Percentiles rank a stretch among this genome's conserved stretches.
Evolutionary conservation across 2,329 filamentous ascomycete genomes (phyloP).

Genomic region (Apiospora marii): DNA sequence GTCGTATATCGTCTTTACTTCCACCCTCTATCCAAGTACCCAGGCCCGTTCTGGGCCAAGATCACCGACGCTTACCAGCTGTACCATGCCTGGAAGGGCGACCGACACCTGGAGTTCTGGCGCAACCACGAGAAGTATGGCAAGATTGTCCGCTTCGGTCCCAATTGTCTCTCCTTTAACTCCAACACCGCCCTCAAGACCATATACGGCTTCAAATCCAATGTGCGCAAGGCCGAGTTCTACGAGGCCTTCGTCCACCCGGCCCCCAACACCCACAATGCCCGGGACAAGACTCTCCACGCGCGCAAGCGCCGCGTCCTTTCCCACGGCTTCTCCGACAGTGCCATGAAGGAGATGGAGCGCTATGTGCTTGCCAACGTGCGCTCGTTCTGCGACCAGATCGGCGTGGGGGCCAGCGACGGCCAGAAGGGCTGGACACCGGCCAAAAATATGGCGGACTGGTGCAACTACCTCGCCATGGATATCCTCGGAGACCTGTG

Average conservation of each 20-base stretch:
- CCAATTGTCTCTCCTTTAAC: conserved; percentile 82
- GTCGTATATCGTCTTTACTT: conserved; percentile 35
- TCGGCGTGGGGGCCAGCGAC: conserved; percentile 52
- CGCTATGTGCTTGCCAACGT: conserved; percentile 71
- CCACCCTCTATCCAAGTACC: conserved; percentile 36
- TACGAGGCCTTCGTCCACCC: conserved; percentile 78
- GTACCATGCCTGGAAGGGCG: conserved; percentile 78
- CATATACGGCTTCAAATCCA: conserved; percentile 70
- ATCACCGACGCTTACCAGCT: conserved; percentile 60
- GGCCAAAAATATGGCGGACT: conserved; percentile 68
- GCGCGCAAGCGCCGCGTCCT: conserved; percentile 76
- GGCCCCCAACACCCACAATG: conserved; percentile 76
- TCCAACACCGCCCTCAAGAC: conserved; percentile 71
- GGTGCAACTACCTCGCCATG: conserved; percentile 69
- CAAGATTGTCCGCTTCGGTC: conserved; percentile 77
- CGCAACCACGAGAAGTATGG: conserved; percentile 76
- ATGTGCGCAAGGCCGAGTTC: conserved; percentile 74
- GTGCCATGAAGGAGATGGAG: conserved; percentile 73
- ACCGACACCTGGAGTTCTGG: conserved; percentile 77
- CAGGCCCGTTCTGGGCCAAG: conserved; percentile 34
- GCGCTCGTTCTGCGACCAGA: conserved; percentile 69
- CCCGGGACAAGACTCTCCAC: conserved; percentile 72
- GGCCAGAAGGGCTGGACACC: conserved; percentile 64
- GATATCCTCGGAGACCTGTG: conserved; percentile 68
- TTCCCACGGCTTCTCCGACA: conserved; percentile 75